phyloP scores from a whole-genome alignment of 2,329 filamentous ascomycete genomes.

The Dothistroma septosporum region DNA sequence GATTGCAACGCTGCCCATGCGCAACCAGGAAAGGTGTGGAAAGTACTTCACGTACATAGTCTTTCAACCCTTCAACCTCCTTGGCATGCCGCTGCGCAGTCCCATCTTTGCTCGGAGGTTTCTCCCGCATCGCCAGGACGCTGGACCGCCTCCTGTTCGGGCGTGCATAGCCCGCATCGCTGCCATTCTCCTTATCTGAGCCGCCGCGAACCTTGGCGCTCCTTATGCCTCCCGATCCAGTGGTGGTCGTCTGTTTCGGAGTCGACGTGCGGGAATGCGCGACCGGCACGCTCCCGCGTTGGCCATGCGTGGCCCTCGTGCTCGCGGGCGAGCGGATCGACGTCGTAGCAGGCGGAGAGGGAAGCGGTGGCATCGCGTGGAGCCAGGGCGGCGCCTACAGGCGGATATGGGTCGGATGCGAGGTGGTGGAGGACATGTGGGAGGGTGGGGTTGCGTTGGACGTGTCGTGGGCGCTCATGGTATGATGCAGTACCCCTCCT shows the following conservation, averaged over 20 bases:
- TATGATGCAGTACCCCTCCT: neutral
- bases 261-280: constrained; percentile 18
- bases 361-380: constrained; percentile 10
- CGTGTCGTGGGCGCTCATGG: constrained; percentile 1
- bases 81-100: constrained; percentile 65
- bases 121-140: constrained; percentile 22
- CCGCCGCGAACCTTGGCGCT: constrained; percentile 24
- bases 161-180: constrained; percentile 8
- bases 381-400: neutral
- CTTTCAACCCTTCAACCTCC: constrained; percentile 69
- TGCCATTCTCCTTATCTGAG: constrained; percentile 27
- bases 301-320: constrained; percentile 4
- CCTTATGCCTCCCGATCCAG: constrained; percentile 15
- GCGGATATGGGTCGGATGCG: neutral
- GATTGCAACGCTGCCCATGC: too few species aligned
- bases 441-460: neutral
- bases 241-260: constrained; percentile 15
- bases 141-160: constrained; percentile 12
- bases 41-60: constrained; percentile 59
- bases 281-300: constrained; percentile 11
- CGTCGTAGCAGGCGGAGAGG: constrained; percentile 8
- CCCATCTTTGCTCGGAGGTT: constrained; percentile 44
- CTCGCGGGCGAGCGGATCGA: constrained; percentile 5
- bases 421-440: neutral
- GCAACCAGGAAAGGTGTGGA: neutral